Base-by-base conservation (phyloP, 2,329 filamentous ascomycete species). In the Colletotrichum noveboracense region DNA sequence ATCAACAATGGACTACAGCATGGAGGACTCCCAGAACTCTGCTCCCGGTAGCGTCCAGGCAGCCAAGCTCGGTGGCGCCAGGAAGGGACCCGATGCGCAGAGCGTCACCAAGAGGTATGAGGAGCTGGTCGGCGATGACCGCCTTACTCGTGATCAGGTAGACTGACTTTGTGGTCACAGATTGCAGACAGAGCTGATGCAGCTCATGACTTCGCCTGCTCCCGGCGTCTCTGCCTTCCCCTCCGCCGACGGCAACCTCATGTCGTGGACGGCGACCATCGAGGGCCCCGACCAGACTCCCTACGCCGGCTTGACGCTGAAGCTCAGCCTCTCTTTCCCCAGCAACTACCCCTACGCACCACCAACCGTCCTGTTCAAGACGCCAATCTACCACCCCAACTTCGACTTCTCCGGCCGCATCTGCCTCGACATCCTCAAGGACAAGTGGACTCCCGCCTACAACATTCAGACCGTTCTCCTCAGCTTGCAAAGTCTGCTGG, bases 361-460 rank as follows among this genome's bases (percentile, higher is more conserved):
- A 26, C 97, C 97, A 1, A 95, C 94, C 4, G 97, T 99, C 21
- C 91, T 98, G 75, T 99, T 98, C 92, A 98, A 96, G 89, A 99
- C 97, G 8, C 97, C 97, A 48, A 98, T 99, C 86, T 99, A 98
- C 89, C 97, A 99, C 86, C 97, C 97, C 70, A 99, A 99, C 81
- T 95, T 99, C 80, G 97, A 99, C 87, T 98, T 99, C 88, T 96
- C 94, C 5, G 97, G 97, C 55, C 92, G 97, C 72, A 99, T 99
- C 86, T 99, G 97, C 85, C 90, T 99, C 76, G 97, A 99, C 83
- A 99, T 99, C 79, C 90, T 99, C 78, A 98, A 98, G 90, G 97
- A 98, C 86, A 98, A 98, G 88, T 99, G 97, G 97, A 98, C 96
- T 75, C 96, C 97, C 21, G 96, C 97, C 58, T 97, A 98, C 90